Base-by-base conservation (phyloP, 2,329 filamentous ascomycete species). In the Talaromyces sp. region DNA sequence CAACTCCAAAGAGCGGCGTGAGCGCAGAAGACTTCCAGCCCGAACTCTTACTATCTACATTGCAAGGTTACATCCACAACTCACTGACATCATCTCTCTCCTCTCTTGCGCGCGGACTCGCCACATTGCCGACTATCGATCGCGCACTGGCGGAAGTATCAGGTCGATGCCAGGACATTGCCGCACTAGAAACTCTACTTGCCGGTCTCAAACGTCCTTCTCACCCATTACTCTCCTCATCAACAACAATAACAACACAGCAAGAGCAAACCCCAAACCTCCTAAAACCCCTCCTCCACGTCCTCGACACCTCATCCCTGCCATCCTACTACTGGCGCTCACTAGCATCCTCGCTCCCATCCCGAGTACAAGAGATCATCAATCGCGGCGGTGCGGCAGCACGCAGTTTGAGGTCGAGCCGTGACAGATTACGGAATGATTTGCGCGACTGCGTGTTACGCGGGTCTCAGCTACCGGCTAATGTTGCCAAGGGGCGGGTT, bases 281-380 rank as follows among this genome's bases (percentile, higher is more conserved):
- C 49, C 83, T 97, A 0, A 86, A 89, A 65, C 89, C 89, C 0
- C 81, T 97, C 0, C 85, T 96, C 8, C 81, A 86, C 11, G 83
- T 89, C n/a, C 85, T 99, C 7, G 95, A 98, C 77, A 97, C 93
- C 0, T 88, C 91, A 0, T 95, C 91, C 1, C 81, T 99, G 17
- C 88, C 92, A 1, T 94, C 91, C 0, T 96, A 94, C 76, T 99
- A 97, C 80, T 99, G 95, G 93, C 86, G 95, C 62, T 91, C 90
- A 8, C 85, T 98, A 72, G 95, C 95, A 0, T 88, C 90, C 0
- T 89, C 88, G 64, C 83, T 98, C 66, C 87, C 90, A 3, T 82
- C 88, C 0, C 86, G 91, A 25, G 92, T 97, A 0, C 89, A 93
- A 76, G 94, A 98, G 69, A 91, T 98, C 53, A 78, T 96, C 65